These are phyloP conservation scores for Fraxinus dipetala DNA, from an alignment of 305 asterid species.

Conservation along the genomic window DNA sequence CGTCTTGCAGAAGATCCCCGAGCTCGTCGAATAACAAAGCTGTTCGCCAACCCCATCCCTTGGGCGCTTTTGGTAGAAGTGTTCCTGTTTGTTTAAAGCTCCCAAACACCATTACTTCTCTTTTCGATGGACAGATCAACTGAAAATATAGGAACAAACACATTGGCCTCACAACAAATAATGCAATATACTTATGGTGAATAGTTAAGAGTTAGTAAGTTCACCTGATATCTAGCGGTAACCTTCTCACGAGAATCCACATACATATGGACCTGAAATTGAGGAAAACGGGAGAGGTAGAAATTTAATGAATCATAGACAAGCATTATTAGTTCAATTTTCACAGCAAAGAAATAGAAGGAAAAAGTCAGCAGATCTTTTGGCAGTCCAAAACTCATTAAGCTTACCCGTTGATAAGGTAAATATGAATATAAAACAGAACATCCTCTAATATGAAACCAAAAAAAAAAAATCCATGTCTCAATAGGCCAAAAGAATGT, in stretches of 20 bases:
- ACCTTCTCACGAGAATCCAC: conserved; percentile 90
- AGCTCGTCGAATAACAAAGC: conserved; percentile 86
- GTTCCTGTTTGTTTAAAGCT: conserved; percentile 92
- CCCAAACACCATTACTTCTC: conserved; percentile 98
- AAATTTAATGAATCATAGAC: background rate
- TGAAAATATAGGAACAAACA: conserved; percentile 26
- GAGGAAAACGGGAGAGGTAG: conserved; percentile 8
- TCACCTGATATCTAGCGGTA: conserved; percentile 96
- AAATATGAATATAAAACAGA: background rate
- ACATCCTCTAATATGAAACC: background rate
- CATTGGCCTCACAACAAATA: background rate
- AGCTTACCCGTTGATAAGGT: background rate
- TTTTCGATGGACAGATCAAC: conserved; percentile 95
- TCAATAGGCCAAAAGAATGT: background rate
- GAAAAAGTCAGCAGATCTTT: background rate
- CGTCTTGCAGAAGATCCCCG: conserved; percentile 77
- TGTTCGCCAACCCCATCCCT: conserved; percentile 99
- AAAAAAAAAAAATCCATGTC: background rate
- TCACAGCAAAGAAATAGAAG: background rate
- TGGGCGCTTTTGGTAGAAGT: conserved; percentile 97
- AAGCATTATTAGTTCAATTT: background rate
- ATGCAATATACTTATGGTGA: background rate
- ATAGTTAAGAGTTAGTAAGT: conserved; percentile 1
- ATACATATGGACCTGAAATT: conserved; percentile 73
- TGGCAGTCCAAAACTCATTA: background rate